Base-by-base conservation (phyloP, 345 rosid genomes). In the Pseudoturritis turrita region DNA sequence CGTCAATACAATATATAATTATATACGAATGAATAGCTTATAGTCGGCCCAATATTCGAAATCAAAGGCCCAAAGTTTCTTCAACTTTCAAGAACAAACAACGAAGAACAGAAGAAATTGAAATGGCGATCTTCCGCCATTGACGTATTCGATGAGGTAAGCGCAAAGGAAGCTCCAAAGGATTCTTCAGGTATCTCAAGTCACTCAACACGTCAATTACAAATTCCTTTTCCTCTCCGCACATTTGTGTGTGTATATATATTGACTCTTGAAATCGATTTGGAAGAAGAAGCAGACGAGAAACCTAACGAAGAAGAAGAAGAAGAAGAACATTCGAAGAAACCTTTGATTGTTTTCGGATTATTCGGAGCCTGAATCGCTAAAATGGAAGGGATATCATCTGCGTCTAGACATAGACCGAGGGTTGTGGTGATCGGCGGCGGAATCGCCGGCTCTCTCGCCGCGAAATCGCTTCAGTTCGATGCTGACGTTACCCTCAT, bases 401-500 rank as follows among this genome's bases (percentile, higher is more conserved):
- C 73, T 11, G 15, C 28, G 7, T 75, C 40, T 56, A 81, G 60
- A 50, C 71, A 55, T 3, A 68, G 44, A 33, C 78, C 22, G 69
- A 78, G 77, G 41, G 75, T 87, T 68, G 88, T 89, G 63, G 77
- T 89, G 43, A 62, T 89, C 17, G 96, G 96, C 60, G 96, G 96
- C 2, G 91, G 90, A 6, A 46, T 87, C 44, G 96, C 76, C 10
- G 91, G 91, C 5, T 82, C 90, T 19, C 49, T 87, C 66, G 73
- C 86, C 52, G 89, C 85, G 21, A 82, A 85, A 33, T 59, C 79
- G 50, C 79, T 87, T 40, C 91, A 89, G 61, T 80, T 63, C 84
- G 31, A 59, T 49, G 87, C 92, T 8, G 82, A 85, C 31, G 83
- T 89, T 4, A 85, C 88, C 55, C 88, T 89, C 21, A 77, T 89